Evolutionary conservation across 805 yeast species (phyloP).

Genomic region (Henningerozyma blattae): DNA sequence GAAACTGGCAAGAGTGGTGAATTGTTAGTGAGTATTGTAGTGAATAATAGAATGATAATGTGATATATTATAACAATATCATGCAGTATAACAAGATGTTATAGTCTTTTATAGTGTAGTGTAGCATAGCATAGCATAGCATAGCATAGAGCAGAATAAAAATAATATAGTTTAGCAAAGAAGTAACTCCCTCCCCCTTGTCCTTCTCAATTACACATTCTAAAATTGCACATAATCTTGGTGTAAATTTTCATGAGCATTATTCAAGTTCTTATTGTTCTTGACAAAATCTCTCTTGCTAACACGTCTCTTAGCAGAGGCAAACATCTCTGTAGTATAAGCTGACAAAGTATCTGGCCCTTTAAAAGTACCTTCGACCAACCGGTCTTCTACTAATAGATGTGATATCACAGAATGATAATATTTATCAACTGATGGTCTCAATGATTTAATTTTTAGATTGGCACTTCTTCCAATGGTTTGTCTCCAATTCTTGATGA

Average conservation of each 20-base stretch:
- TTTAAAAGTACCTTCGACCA: background rate
- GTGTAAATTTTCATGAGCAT: background rate
- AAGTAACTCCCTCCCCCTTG: no score
- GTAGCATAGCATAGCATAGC: no score
- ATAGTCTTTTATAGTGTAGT: no score
- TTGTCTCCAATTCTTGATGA: constrained; percentile 35
- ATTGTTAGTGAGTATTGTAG: no score
- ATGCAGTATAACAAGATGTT: no score
- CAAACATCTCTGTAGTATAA: background rate
- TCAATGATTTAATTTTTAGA: constrained; percentile 14
- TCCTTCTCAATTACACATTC: no score
- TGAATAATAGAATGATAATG: no score
- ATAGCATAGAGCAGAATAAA: no score
- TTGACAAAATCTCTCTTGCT: background rate
- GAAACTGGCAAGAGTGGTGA: no score
- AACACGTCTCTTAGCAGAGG: background rate
- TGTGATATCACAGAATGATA: constrained; percentile 1
- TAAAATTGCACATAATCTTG: background rate
- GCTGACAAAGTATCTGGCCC: background rate
- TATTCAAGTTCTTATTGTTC: background rate
- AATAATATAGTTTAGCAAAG: no score
- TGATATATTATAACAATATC: no score
- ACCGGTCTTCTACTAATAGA: background rate
- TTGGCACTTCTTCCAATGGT: constrained; percentile 6
- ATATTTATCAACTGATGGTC: constrained; percentile 17